A percentile compares a stretch with the other conserved stretches of the same genome.
Conservation (phyloP, 2,329 filamentous ascomycete species). For the Colletotrichum sojae region DNA sequence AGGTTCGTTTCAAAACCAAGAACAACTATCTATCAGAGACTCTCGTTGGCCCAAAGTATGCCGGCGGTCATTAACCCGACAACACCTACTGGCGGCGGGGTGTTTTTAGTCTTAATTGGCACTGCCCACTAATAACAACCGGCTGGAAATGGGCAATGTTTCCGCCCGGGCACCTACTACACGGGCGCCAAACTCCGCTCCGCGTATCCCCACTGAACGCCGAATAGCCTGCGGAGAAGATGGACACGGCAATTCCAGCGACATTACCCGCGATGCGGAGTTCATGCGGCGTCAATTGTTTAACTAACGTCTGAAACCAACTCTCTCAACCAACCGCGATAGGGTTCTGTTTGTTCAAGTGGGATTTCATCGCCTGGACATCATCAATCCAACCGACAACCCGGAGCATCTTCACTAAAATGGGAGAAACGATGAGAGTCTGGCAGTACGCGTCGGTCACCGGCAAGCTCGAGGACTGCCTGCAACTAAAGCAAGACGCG, state of each 20-base stretch:
- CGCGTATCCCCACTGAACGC: background rate
- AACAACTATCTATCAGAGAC: too few relatives aligned
- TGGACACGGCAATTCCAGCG: background rate
- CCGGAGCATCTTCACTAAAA: background rate
- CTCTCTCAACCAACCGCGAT: too few relatives aligned
- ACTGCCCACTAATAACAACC: too few relatives aligned
- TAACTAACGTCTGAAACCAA: too few relatives aligned
- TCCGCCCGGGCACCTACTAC: too few relatives aligned
- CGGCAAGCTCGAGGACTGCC: conserved; percentile 24
- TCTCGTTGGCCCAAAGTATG: too few relatives aligned
- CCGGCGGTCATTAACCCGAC: too few relatives aligned
- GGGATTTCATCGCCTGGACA: background rate
- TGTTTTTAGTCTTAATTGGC: too few relatives aligned
- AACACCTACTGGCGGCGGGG: too few relatives aligned
- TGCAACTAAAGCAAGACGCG: conserved; percentile 4
- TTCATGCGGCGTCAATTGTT: background rate
- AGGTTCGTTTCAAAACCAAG: too few relatives aligned
- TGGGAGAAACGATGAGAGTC: conserved; percentile 23
- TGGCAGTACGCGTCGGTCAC: conserved; percentile 29
- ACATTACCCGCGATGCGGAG: background rate
- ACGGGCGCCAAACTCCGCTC: conserved; percentile 22
- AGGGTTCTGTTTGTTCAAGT: background rate
- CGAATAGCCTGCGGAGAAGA: conserved; percentile 7
- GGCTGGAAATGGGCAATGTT: too few relatives aligned
- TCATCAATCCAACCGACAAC: background rate